Base-by-base conservation (phyloP, 768 basidiomycete genomes). In the Daedalea quercina region DNA sequence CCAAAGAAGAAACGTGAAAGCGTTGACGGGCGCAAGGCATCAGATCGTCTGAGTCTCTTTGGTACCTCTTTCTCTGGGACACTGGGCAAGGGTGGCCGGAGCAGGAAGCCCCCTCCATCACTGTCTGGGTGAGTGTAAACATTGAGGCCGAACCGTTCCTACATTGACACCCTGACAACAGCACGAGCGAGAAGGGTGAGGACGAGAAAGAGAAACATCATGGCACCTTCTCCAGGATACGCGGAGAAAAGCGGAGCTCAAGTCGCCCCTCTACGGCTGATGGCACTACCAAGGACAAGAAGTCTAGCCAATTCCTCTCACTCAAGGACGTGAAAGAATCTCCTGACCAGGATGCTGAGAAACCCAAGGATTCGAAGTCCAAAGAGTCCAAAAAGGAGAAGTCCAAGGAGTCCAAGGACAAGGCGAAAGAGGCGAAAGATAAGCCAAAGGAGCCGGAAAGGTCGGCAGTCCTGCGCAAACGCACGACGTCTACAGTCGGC, bases 11-110 rank as follows among this genome's bases (percentile, higher is more conserved):
- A 65, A 17, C 84, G 79, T 67, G 77, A 75, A 55, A 77, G 76
- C 54, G 44, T 70, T 15, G 85, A 87, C 48, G 71, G 59, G 2
- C 74, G 74, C 57, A 74, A 71, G 50, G 63, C 65, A 12, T 61
- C 71, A 3, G 85, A 88, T 40, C 73, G 89, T n/a, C 66, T 89
- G 55, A 93, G 91, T 61, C 82, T 95, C 61, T 95, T 96, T 62
- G 89, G 88, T 13, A 77, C 75, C 19, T 67, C 81, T 2, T 82
- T 90, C 55, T 69, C 72, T 11, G 77, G 80, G 0, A 71, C 82
- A 4, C 62, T 89, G 50, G 80, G 82, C 25, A 94, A 85, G 65
- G 69, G 73, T 34, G 80, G 82, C 26, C 94, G 85, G 65, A 70
- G 73, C 37, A 72, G 93, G 58, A 94, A 96, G 65, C 93, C 93